Evolutionary conservation across 371 early-diverging fungal species (phyloP), one percentile per base, ranked within the genome.

Genomic region (Mortierella sp.): DNA sequence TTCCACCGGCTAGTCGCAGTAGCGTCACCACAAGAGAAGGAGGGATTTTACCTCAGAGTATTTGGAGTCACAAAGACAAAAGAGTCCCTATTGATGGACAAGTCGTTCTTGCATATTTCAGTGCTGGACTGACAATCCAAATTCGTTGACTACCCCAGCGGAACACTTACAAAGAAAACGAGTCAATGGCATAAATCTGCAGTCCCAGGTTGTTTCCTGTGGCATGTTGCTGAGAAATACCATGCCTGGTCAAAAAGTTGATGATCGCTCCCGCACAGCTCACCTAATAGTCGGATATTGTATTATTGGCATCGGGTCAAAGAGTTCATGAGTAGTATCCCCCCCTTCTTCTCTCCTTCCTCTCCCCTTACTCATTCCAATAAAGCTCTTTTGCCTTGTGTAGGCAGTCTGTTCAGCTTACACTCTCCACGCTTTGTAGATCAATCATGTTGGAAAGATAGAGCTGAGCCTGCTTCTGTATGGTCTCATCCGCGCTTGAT

Each of bases 191-290:
- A 15, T 68, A n/a, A 0, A 72, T 55, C 57, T 53, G 57, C 82
- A 66, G 60, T 70, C 52, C 25, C 57, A 51, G 5, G 58, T 51
- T 7, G 64, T 68, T 5, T 82, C 80, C 19, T 83, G 60, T 53
- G 82, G 58, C 43, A 75, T 58, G 12, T 66, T 65, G 56, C 4
- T 62, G 72, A 18, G 65, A 55, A 5, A 64, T 12, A 1, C 64
- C 68, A 25, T 72, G 64, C 29, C 83, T 76, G n/a, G 80, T 64
- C 4, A 91, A 56, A 57, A 87, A 85, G 46, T 76, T 76, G 5
- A 93, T 62, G 4, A 92, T 53, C 1, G 89, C 89, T 4, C 93
- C 93, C 23, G 88, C 87, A 70, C 88, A 87, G 7, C 90, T 87
- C 63, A 91, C 80, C 92, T 92, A 62, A 16, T 23, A 45, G n/a